Conservation (phyloP, 2,329 filamentous ascomycete species). For the Aspergillus unguis region DNA sequence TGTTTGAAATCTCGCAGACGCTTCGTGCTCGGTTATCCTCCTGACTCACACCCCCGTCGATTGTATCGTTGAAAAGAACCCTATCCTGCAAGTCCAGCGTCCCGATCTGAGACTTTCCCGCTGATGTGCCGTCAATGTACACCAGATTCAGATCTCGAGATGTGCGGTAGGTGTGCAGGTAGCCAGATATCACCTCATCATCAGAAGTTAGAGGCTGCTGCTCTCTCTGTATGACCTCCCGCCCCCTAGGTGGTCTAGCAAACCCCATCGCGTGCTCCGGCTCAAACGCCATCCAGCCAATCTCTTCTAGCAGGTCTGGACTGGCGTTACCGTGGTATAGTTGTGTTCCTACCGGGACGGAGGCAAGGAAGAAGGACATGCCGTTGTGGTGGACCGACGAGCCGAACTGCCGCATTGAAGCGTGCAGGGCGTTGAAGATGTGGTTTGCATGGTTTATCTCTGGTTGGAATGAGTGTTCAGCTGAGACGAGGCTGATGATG, state of each 20-base stretch:
- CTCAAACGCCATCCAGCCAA: constrained; percentile 74
- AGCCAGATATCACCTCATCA: constrained; percentile 44
- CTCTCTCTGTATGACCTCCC: not conserved
- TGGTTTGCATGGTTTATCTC: constrained; percentile 50
- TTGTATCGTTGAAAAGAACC: constrained; percentile 50
- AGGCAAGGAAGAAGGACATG: constrained; percentile 66
- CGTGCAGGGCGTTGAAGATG: constrained; percentile 71
- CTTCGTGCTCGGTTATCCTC: constrained; percentile 52
- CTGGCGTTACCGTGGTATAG: constrained; percentile 63
- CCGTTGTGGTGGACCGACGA: constrained; percentile 72
- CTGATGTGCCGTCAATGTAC: constrained; percentile 68
- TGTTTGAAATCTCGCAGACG: constrained; percentile 53
- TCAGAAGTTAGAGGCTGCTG: not conserved
- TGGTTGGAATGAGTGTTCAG: constrained; percentile 25
- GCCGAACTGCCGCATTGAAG: constrained; percentile 70
- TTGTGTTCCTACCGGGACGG: constrained; percentile 61
- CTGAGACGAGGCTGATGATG: no score
- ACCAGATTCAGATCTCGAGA: constrained; percentile 58
- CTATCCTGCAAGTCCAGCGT: constrained; percentile 67
- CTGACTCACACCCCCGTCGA: constrained; percentile 2
- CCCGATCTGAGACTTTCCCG: constrained; percentile 61
- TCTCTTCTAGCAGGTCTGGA: constrained; percentile 48
- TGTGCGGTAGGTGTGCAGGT: constrained; percentile 64
- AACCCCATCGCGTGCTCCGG: constrained; percentile 69
- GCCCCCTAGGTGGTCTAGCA: constrained; percentile 36